Percentiles rank a stretch among this genome's conserved stretches.
Evolutionary conservation across 331 rosid species (phyloP).

Genomic region (Telfairia occidentalis): DNA sequence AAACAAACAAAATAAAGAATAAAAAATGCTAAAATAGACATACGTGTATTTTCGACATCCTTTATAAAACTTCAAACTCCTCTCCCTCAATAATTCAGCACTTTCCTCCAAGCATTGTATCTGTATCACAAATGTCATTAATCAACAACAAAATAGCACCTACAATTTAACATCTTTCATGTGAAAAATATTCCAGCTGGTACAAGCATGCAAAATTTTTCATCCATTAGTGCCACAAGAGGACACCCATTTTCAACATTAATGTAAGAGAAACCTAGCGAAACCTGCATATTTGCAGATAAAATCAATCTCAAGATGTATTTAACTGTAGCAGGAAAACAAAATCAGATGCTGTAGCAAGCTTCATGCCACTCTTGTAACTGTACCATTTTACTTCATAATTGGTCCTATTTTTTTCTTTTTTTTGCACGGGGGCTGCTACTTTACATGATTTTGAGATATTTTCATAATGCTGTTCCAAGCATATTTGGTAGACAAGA

Average conservation of each 20-base stretch:
- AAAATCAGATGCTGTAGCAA: neutral
- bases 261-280: neutral
- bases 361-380: neutral
- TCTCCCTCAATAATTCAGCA: slow-evolving; percentile 88
- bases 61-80: slow-evolving; percentile 84
- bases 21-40: neutral
- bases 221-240: neutral
- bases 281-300: neutral
- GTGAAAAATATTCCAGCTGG: neutral
- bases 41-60: slow-evolving; percentile 99
- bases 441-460: neutral
- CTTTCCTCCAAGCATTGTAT: slow-evolving; percentile 95
- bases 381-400: neutral
- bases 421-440: neutral
- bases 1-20: neutral
- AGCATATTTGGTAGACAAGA: neutral
- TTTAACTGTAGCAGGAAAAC: neutral
- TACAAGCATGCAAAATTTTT: neutral
- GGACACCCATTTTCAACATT: neutral
- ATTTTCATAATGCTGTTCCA: neutral
- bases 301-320: neutral
- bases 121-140: slow-evolving; percentile 40
- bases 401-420: neutral
- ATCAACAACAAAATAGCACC: neutral
- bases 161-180: neutral